Base-by-base conservation (phyloP, 371 early-diverging fungal species). In the Rhizopus sp. region DNA sequence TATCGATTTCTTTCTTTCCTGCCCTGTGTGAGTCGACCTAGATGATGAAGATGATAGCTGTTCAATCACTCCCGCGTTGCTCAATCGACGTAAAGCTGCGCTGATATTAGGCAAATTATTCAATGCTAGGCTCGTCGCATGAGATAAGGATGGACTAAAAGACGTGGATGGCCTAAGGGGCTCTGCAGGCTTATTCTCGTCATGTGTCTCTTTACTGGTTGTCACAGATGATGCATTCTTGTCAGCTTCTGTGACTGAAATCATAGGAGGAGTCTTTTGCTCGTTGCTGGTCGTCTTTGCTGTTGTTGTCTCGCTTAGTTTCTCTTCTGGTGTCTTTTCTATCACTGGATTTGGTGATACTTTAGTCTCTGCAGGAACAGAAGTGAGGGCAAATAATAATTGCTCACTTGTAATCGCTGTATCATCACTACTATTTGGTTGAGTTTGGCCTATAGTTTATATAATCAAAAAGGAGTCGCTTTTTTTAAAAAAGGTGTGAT, bases 361-460 rank as follows among this genome's bases (percentile, higher is more conserved):
- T 23, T 52, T 39, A 4, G 8, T 52, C 15, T 40, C 31, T 31
- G 9, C 5, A 29, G 70, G 67, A 46, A 71, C 57, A 12, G 76
- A 76, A 9, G 66, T 63, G 0, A 76, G 52, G 15, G 76, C 76
- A 52, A 59, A 59, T 6, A 76, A 54, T 3, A 76, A 48, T 39
- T 76, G 73, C 56, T 76, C 76, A 40, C 68, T 76, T 1, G 76
- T 76, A 7, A 75, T 59, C 1, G 58, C n/a, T 5, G 39, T 39
- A 16, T 55, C 45, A 1, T 35, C 52, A 16, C 12, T 46, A 41
- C 13, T 59, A 34, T 31, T 33, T 32, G 30, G n/a, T 40, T 23
- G 42, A 33, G 40, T 39, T 23, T 23, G 23, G 23, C 23, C 23
- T 23, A 23, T 2, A 35, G 33, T 48, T 29, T 46, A 29, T 53